Evolutionary conservation across 768 basidiomycete species (phyloP).

Genomic region (Termitomyces sp.): DNA sequence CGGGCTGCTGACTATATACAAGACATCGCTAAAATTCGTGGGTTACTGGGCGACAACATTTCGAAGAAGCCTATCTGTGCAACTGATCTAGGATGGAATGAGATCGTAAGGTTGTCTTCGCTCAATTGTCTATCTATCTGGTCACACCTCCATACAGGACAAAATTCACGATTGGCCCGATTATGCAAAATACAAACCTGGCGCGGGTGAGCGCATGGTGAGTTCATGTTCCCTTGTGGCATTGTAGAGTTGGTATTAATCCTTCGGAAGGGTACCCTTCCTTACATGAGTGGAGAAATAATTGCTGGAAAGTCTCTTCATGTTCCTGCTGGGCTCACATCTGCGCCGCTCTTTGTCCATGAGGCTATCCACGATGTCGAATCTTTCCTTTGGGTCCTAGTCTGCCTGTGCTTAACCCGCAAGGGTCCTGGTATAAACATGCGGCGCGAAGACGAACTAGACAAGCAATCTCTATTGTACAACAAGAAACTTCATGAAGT

Average conservation of each 20-base stretch:
- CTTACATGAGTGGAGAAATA: not conserved
- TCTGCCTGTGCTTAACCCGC: slow-evolving; percentile 13
- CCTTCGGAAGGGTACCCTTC: not conserved
- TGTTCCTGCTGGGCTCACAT: fast-evolving
- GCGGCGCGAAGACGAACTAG: not conserved
- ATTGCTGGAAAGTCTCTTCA: not conserved
- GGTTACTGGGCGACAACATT: not conserved
- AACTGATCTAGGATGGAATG: not conserved
- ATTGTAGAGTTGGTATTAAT: not conserved
- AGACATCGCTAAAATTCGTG: not conserved
- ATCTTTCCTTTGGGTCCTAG: slow-evolving; percentile 17
- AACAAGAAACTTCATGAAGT: not conserved
- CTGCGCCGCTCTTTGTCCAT: not conserved
- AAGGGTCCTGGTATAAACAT: slow-evolving; percentile 10
- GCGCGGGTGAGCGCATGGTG: not conserved
- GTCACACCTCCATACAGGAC: not conserved
- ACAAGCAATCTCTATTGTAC: not conserved
- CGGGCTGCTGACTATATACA: not conserved
- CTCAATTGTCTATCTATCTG: not conserved
- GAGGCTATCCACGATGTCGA: slow-evolving; percentile 15
- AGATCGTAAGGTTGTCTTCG: not conserved
- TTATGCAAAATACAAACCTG: not conserved
- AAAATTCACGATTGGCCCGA: not conserved
- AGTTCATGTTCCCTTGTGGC: not conserved
- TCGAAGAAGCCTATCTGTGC: not conserved